These are phyloP conservation scores for Kwoniella botswanensis DNA, from an alignment of 768 basidiomycete species.

Conservation along the genomic window DNA sequence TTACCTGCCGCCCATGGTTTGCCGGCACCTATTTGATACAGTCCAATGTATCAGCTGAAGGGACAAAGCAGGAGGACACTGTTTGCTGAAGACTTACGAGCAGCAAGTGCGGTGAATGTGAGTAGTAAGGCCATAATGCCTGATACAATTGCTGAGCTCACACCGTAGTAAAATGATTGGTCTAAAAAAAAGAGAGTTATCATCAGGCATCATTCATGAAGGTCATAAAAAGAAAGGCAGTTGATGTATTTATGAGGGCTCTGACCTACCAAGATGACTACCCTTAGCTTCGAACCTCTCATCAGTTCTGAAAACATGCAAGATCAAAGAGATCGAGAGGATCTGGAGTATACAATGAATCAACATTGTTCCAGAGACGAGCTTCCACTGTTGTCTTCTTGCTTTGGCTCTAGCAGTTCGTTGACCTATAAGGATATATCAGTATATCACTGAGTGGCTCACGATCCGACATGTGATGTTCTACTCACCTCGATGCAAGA, in stretches of 20 bases:
- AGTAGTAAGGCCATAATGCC: constrained; percentile 44
- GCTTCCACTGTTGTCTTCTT: constrained; percentile 55
- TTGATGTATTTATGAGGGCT: not conserved
- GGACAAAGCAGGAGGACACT: not conserved
- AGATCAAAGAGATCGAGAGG: constrained; percentile 48
- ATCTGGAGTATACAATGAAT: constrained; percentile 54
- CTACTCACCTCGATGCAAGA: constrained; percentile 50
- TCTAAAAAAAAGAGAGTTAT: constrained; percentile 21
- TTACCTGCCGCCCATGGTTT: constrained; percentile 57
- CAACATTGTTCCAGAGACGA: constrained; percentile 54
- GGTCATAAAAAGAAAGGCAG: too few species aligned
- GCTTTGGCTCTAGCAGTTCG: constrained; percentile 48
- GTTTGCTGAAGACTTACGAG: constrained; percentile 36
- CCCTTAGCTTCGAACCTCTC: constrained; percentile 46
- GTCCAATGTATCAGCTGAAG: not conserved
- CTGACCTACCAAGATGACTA: constrained; percentile 43
- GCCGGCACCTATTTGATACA: constrained; percentile 40
- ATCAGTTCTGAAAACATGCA: constrained; percentile 56
- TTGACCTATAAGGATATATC: constrained; percentile 28
- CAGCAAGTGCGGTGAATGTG: constrained; percentile 54
- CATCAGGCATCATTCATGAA: not conserved
- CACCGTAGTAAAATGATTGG: constrained; percentile 51
- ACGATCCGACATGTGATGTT: not conserved
- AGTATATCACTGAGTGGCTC: not conserved
- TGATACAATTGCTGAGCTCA: constrained; percentile 49